phyloP scores from a whole-genome alignment of 129 eudicot genomes.

The carrot (Daucus carota) region DNA sequence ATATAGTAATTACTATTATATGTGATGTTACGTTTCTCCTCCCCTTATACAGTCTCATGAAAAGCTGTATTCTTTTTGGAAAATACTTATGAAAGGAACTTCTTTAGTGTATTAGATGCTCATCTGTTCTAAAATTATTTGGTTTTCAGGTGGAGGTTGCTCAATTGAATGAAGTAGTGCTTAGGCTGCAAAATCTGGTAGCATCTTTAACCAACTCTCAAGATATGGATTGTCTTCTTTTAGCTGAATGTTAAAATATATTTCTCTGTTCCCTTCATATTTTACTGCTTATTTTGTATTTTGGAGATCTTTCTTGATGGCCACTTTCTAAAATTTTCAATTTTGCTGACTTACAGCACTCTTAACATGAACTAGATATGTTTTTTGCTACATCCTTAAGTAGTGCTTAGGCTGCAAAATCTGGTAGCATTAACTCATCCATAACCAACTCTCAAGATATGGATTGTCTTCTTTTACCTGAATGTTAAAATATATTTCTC shows the following conservation, averaged over 20 bases:
- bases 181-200: slow-evolving; percentile 56
- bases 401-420: too few species aligned
- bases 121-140: slow-evolving; percentile 7
- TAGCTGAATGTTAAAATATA: background rate
- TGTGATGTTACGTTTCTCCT: slow-evolving; percentile 3
- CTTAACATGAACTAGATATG: too few species aligned
- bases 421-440: slow-evolving; percentile 27
- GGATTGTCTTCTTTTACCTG: background rate
- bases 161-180: slow-evolving; percentile 49
- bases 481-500: background rate
- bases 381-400: too few species aligned
- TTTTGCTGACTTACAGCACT: too few species aligned
- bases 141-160: slow-evolving; percentile 70
- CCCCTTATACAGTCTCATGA: background rate
- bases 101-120: background rate
- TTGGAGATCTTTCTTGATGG: background rate
- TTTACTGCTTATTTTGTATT: background rate
- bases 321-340: too few species aligned
- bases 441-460: background rate
- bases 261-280: background rate
- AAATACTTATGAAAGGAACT: background rate
- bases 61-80: background rate
- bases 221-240: background rate
- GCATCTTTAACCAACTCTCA: background rate
- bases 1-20: background rate